phyloP scores from a whole-genome alignment of 1,284 basidiomycete species.

The Neonothopanus nambi region DNA sequence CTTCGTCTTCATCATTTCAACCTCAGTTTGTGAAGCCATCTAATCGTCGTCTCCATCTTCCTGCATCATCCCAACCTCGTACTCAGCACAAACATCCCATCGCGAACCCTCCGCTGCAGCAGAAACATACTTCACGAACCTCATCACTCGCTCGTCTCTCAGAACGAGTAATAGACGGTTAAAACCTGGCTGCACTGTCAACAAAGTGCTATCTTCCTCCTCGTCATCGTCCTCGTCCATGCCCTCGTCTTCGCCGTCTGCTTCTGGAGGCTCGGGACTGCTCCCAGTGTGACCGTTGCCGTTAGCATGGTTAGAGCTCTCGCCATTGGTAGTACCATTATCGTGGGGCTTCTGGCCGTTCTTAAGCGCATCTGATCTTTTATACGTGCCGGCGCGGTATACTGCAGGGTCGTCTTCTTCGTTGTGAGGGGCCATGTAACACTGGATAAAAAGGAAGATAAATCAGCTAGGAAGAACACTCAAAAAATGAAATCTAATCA shows the following conservation, averaged over 20 bases:
- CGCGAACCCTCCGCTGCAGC: constrained; percentile 83
- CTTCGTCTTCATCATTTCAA: too few relatives aligned
- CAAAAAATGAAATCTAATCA: constrained; percentile 12
- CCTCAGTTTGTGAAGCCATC: too few relatives aligned
- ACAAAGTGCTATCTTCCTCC: constrained; percentile 82
- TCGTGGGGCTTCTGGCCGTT: constrained; percentile 16
- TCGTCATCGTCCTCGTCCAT: constrained; percentile 46
- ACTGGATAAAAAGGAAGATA: constrained; percentile 47
- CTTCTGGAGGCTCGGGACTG: constrained; percentile 8
- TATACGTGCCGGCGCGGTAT: constrained; percentile 72
- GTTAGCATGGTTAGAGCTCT: constrained; percentile 7
- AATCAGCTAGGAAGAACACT: too few relatives aligned
- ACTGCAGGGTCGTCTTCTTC: constrained; percentile 94
- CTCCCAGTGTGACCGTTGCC: not conserved
- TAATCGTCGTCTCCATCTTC: constrained; percentile 46
- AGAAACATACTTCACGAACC: constrained; percentile 92
- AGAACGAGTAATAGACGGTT: constrained; percentile 90
- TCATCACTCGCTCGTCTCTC: constrained; percentile 91
- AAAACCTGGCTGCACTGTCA: constrained; percentile 90
- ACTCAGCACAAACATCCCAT: constrained; percentile 91
- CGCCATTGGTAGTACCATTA: constrained; percentile 21
- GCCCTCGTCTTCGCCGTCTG: constrained; percentile 17
- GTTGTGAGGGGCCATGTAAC: constrained; percentile 93
- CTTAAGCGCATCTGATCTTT: constrained; percentile 34
- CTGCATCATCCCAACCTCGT: constrained; percentile 76